phyloP scores from a whole-genome alignment of 257 asterid species.

The Mentha longifolia region DNA sequence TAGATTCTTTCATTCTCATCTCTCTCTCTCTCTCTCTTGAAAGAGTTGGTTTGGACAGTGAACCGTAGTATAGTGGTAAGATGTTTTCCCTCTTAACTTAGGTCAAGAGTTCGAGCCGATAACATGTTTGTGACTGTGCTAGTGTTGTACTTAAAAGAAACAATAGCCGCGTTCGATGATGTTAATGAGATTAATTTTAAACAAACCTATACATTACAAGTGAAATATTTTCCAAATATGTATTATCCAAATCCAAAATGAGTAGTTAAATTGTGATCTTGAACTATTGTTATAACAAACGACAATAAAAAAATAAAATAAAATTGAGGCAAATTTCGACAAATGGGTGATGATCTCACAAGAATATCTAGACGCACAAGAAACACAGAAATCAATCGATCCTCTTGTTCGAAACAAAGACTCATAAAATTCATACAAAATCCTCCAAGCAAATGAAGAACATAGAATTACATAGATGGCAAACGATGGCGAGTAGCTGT shows the following conservation, averaged over 20 bases:
- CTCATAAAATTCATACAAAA: slow-evolving; percentile 30
- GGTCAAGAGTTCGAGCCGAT: no score
- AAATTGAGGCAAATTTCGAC: not conserved
- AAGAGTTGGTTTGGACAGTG: no score
- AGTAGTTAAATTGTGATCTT: not conserved
- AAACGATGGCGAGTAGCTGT: slow-evolving; percentile 6
- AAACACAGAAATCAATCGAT: slow-evolving; percentile 28
- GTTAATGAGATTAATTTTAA: no score
- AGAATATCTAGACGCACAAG: slow-evolving; percentile 33
- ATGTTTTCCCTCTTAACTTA: no score
- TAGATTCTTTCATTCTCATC: slow-evolving; percentile 29
- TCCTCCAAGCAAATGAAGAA: slow-evolving; percentile 16
- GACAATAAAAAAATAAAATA: not conserved
- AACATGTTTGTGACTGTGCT: no score
- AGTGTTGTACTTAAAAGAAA: no score
- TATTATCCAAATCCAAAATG: no score
- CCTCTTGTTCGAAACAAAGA: slow-evolving; percentile 31
- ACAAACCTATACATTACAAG: not conserved
- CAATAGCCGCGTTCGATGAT: no score
- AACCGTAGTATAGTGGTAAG: no score
- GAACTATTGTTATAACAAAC: not conserved
- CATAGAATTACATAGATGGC: slow-evolving; percentile 15
- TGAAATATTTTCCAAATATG: not conserved
- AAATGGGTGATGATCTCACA: slow-evolving; percentile 10
- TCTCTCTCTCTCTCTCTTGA: not conserved